Percentiles rank a stretch among this genome's conserved stretches.
Conservation (phyloP, 2,329 filamentous ascomycete genomes). For the Calonectria henricotiae region DNA sequence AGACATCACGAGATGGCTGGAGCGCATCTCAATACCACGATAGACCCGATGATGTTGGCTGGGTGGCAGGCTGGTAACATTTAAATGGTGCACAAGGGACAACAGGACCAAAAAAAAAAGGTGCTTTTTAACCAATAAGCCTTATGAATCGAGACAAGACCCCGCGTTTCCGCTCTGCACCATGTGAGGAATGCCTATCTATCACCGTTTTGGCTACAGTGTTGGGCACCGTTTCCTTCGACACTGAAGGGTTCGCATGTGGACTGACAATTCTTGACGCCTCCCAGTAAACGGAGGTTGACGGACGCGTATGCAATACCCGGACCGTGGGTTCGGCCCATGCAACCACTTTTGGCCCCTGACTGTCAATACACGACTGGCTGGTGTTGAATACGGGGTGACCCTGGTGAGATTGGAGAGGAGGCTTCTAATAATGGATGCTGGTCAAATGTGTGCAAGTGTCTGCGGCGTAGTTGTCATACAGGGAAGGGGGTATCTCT, state of each 20-base stretch:
- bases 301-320: constrained; percentile 13
- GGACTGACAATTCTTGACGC: constrained; percentile 5
- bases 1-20: constrained; percentile 1
- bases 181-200: not conserved
- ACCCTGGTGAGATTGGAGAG: not conserved
- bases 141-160: no score
- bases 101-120: not conserved
- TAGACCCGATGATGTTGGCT: constrained; percentile 12
- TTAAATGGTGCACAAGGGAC: constrained; percentile 18
- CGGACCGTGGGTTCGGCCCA: constrained; percentile 18
- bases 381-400: not conserved
- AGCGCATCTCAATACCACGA: not conserved
- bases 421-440: not conserved
- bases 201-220: not conserved
- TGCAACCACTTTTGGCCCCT: constrained; percentile 28
- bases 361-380: constrained; percentile 22
- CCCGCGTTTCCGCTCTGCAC: no score
- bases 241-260: constrained; percentile 19
- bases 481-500: constrained; percentile 24
- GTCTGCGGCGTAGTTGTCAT: constrained; percentile 12
- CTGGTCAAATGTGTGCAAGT: not conserved
- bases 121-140: not conserved
- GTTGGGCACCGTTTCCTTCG: not conserved
- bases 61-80: not conserved
- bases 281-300: not conserved